phyloP scores from a whole-genome alignment of 1,284 basidiomycete genomes.

The Violaceomyces palustris region DNA sequence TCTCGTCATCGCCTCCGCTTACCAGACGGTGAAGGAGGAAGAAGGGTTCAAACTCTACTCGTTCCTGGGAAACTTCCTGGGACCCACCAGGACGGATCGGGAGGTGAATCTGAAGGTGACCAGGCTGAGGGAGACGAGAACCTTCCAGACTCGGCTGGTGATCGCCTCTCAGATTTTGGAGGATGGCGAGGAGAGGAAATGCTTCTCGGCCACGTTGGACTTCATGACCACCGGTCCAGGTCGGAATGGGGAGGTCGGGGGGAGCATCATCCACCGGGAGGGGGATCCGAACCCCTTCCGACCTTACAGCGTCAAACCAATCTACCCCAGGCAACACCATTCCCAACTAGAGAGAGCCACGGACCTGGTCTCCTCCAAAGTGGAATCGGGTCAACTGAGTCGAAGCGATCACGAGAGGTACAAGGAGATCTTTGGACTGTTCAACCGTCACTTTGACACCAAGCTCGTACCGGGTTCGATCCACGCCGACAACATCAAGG shows the following conservation, averaged over 20 bases:
- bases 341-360: too few species aligned
- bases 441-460: constrained; percentile 3
- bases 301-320: too few species aligned
- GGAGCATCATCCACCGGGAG: too few species aligned
- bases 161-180: constrained; percentile 16
- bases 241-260: too few species aligned
- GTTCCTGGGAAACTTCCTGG: constrained; percentile 33
- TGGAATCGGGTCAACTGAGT: too few species aligned
- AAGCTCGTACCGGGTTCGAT: neutral
- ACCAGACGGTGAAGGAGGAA: constrained; percentile 27
- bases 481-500: constrained; percentile 4
- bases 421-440: constrained; percentile 4
- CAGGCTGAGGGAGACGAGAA: constrained; percentile 31
- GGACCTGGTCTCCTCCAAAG: too few species aligned
- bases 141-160: constrained; percentile 37
- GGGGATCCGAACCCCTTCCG: too few species aligned
- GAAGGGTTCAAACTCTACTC: constrained; percentile 32
- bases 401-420: too few species aligned
- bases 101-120: constrained; percentile 26
- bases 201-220: constrained; percentile 31
- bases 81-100: constrained; percentile 25
- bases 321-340: too few species aligned
- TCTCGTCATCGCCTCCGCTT: constrained; percentile 24
- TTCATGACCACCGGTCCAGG: constrained; percentile 31
- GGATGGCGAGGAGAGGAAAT: constrained; percentile 20